phyloP scores from a whole-genome alignment of 2,329 filamentous ascomycete species.

The Xylariomycetidae sp. region DNA sequence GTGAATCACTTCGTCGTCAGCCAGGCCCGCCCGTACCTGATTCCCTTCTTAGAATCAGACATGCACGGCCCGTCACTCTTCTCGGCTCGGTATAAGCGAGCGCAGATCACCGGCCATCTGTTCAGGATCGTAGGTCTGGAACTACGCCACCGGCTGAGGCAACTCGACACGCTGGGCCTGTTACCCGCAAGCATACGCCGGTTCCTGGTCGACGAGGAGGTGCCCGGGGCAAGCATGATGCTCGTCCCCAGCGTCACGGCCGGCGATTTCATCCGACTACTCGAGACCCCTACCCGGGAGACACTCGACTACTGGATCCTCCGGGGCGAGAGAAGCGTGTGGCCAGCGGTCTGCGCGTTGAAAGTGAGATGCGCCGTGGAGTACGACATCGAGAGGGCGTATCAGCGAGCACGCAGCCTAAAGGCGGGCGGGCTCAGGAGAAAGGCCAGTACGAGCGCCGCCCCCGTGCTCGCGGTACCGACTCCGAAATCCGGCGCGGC shows the following conservation, averaged over 20 bases:
- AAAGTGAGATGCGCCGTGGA: slow-evolving; percentile 81
- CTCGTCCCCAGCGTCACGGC: slow-evolving; percentile 75
- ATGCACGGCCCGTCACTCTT: slow-evolving; percentile 68
- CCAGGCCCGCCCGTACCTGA: slow-evolving; percentile 84
- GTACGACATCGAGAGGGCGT: slow-evolving; percentile 80
- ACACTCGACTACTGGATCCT: slow-evolving; percentile 81
- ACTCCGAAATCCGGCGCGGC: too few species aligned
- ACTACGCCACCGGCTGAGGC: slow-evolving; percentile 72
- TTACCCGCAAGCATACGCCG: slow-evolving; percentile 66
- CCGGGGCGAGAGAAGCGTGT: slow-evolving; percentile 80
- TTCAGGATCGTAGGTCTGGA: slow-evolving; percentile 70
- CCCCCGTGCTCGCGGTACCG: slow-evolving; percentile 5
- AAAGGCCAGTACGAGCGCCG: slow-evolving; percentile 30
- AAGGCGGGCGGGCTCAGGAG: slow-evolving; percentile 48
- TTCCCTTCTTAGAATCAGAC: slow-evolving; percentile 78
- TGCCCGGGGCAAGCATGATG: slow-evolving; percentile 73
- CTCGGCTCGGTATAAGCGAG: slow-evolving; percentile 54
- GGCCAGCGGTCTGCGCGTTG: slow-evolving; percentile 81
- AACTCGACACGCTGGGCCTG: slow-evolving; percentile 72
- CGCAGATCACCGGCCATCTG: slow-evolving; percentile 53
- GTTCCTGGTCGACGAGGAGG: slow-evolving; percentile 76
- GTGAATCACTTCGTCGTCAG: slow-evolving; percentile 95
- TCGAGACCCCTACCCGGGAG: slow-evolving; percentile 77
- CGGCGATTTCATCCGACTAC: slow-evolving; percentile 68
- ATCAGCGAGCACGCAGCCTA: slow-evolving; percentile 68